Conservation (phyloP, 257 asterid species). For the Scutellaria barbata region DNA sequence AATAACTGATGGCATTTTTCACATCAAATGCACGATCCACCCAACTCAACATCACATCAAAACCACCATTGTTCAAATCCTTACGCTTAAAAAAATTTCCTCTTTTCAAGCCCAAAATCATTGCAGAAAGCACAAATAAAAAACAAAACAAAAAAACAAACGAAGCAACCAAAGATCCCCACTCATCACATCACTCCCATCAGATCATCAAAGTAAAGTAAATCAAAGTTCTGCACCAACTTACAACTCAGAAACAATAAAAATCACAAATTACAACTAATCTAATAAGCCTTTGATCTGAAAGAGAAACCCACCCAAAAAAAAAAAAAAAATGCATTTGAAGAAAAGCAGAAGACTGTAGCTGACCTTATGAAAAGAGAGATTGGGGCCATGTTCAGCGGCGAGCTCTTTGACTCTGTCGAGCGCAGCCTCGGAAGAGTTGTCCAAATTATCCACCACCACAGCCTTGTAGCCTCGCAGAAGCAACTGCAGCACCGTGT, state of each 20-base stretch:
- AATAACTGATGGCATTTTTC: neutral
- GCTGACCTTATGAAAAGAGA: conserved; percentile 71
- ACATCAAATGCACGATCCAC: neutral
- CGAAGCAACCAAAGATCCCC: conserved; percentile 11
- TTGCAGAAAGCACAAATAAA: conserved; percentile 14
- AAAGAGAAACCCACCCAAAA: conserved; percentile 4
- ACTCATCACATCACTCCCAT: conserved; percentile 3
- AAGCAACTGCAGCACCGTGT: conserved; percentile 83
- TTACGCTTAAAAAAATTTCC: conserved; percentile 1
- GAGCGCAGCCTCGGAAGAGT: conserved; percentile 69
- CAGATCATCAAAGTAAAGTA: conserved; percentile 8
- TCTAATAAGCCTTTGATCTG: neutral
- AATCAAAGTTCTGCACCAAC: conserved; percentile 22
- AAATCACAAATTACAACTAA: neutral
- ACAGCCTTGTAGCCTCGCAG: conserved; percentile 70
- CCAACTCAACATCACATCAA: conserved; percentile 14
- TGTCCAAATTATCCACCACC: conserved; percentile 82
- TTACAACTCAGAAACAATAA: conserved; percentile 17
- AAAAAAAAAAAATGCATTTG: neutral
- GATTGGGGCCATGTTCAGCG: conserved; percentile 59
- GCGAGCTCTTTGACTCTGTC: conserved; percentile 74
- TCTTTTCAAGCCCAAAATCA: conserved; percentile 1
- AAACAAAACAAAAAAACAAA: neutral
- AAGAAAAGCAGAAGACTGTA: neutral
- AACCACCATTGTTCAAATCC: neutral